Percentiles rank a stretch among this genome's conserved stretches.
Conservation (phyloP, 2,329 filamentous ascomycete species). For the Monosporascus ibericus region DNA sequence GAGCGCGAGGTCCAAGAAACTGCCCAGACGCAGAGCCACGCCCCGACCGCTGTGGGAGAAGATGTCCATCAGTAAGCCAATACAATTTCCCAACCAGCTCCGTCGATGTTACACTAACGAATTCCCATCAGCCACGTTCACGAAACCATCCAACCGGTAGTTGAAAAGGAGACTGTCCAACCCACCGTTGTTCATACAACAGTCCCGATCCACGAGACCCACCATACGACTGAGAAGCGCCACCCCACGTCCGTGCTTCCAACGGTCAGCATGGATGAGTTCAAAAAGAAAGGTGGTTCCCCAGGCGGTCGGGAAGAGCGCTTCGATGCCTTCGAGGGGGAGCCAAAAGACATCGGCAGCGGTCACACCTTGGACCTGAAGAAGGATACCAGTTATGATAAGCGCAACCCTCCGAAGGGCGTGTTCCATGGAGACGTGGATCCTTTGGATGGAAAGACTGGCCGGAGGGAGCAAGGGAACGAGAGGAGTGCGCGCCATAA, state of each 20-base stretch:
- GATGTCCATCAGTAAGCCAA: constrained; percentile 49
- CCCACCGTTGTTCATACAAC: constrained; percentile 66
- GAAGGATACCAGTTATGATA: constrained; percentile 9
- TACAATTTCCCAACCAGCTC: neutral
- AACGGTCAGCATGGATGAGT: constrained; percentile 58
- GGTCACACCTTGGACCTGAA: constrained; percentile 13
- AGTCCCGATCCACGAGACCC: constrained; percentile 65
- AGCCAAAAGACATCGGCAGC: constrained; percentile 44
- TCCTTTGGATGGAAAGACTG: constrained; percentile 1
- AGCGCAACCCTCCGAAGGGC: constrained; percentile 5
- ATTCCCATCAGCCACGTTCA: constrained; percentile 42
- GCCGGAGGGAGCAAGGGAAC: neutral
- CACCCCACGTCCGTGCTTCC: constrained; percentile 61
- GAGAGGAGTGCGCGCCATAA: neutral
- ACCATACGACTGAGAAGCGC: constrained; percentile 61
- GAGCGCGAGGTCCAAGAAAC: constrained; percentile 39
- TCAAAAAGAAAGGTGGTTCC: constrained; percentile 46
- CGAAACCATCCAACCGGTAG: constrained; percentile 64
- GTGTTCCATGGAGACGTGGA: constrained; percentile 8
- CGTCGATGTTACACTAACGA: neutral
- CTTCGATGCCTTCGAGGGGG: constrained; percentile 55
- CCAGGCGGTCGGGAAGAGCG: constrained; percentile 49
- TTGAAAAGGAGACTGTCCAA: constrained; percentile 64
- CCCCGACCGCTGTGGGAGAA: constrained; percentile 49
- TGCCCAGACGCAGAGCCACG: constrained; percentile 40